Conservation (phyloP, 2,329 filamentous ascomycete species). For the Diaporthe aspalathi region DNA sequence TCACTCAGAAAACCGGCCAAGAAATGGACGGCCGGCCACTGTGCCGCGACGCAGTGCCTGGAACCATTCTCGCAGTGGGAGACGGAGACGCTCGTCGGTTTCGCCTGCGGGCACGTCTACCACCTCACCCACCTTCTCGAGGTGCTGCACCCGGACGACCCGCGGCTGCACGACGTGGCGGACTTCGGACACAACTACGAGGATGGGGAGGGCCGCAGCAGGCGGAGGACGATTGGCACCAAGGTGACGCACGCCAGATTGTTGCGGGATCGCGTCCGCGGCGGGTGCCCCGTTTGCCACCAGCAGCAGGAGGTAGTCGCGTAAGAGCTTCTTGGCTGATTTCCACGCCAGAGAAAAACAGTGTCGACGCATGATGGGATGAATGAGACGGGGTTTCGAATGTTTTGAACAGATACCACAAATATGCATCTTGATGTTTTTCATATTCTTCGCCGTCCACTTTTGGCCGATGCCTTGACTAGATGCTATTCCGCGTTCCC, state of each 20-base stretch:
- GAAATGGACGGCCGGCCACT: conserved; percentile 64
- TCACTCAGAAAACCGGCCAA: conserved; percentile 47
- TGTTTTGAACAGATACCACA: conserved; percentile 30
- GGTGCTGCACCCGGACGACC: conserved; percentile 58
- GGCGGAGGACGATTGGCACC: conserved; percentile 77
- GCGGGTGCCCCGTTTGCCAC: conserved; percentile 72
- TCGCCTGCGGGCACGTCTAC: conserved; percentile 85
- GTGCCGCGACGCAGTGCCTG: conserved; percentile 63
- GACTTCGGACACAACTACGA: conserved; percentile 58
- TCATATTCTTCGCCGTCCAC: no score
- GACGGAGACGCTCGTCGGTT: conserved; percentile 79
- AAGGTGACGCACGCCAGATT: conserved; percentile 90
- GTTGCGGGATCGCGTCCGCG: conserved; percentile 75
- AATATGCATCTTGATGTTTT: conserved; percentile 25
- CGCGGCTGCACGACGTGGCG: conserved; percentile 53
- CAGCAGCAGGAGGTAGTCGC: conserved; percentile 45
- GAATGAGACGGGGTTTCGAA: neutral
- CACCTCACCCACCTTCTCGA: conserved; percentile 79
- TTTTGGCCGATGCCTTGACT: neutral
- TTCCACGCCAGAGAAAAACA: no score
- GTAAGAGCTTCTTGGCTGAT: neutral
- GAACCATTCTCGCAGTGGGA: conserved; percentile 71
- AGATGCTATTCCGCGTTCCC: no score
- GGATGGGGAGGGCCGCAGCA: conserved; percentile 53
- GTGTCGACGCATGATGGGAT: neutral